Evolutionary conservation across 495 filamentous ascomycete species (phyloP), one percentile per base, ranked within the genome.

Genomic region (Neurospora sp.): DNA sequence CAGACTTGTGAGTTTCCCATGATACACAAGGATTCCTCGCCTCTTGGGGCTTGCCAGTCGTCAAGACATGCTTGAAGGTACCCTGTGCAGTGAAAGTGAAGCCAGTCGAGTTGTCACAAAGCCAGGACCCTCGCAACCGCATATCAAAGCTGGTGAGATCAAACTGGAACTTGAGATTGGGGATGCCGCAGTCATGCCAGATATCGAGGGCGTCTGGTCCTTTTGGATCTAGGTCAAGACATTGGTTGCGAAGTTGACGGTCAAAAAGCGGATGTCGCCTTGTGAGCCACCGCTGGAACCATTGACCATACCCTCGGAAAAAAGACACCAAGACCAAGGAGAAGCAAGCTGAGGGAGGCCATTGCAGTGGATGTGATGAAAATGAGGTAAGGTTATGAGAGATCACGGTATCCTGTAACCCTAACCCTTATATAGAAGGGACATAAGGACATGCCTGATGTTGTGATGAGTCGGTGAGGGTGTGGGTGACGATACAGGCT

Each of bases 231-330:
- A 78, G 70, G 5, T 77, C 74, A 31, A 71, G 18, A 70, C 40
- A 3, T 75, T 53, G 5, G 77, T 78, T 6, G 79, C 77, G n/a
- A 41, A 41, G 74, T 79, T 77, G 46, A 71, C 35, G 41, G 73
- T 73, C 8, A 73, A 44, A 59, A 80, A 80, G 8, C 75, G 68
- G 16, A 80, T 76, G 69, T 79, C 77, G 3, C 79, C 77, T 11
- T 72, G 61, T 14, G 75, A 66, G 8, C 78, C 77, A 2, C 77
- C 77, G 44, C 61, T 74, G 12, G 74, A 76, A 3, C 71, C 76
- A 44, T 77, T 76, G 20, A 53, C 8, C 74, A 75, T 40, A 68
- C 75, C 14, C 73, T 73, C 37, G 73, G 12, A 39, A 69, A n/a
- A 42, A 78, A 46, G 75, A 66, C 48, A 69, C 74, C 11, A 71